Conservation (phyloP, 2,329 filamentous ascomycete species). For the Pseudocercospora macadamiae region DNA sequence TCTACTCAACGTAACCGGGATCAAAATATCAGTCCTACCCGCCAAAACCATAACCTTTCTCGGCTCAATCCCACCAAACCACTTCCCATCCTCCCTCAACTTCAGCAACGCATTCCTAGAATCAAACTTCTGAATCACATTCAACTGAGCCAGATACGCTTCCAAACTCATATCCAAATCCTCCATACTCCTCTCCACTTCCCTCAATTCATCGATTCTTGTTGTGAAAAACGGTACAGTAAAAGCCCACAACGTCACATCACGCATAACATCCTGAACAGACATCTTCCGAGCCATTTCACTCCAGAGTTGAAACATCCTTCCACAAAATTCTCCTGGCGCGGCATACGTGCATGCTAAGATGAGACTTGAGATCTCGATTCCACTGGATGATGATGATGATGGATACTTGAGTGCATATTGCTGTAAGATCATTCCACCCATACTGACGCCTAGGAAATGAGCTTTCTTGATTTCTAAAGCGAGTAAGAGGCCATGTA, state of each 20-base stretch:
- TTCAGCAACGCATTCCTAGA: constrained; percentile 16
- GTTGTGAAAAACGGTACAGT: constrained; percentile 29
- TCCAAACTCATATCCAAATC: constrained; percentile 26
- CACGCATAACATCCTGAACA: constrained; percentile 31
- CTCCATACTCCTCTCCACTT: constrained; percentile 28
- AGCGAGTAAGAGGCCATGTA: constrained; percentile 22
- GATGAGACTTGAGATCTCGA: constrained; percentile 18
- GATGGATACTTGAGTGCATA: constrained; percentile 30
- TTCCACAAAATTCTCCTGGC: constrained; percentile 26
- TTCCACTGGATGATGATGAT: constrained; percentile 6
- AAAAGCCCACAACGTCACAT: constrained; percentile 34
- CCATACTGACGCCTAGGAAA: constrained; percentile 32
- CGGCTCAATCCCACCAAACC: constrained; percentile 21
- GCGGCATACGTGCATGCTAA: constrained; percentile 31
- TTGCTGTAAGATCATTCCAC: constrained; percentile 31
- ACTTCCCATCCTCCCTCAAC: constrained; percentile 19
- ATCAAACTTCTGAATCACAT: constrained; percentile 32
- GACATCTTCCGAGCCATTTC: constrained; percentile 28
- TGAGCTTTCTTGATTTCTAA: constrained; percentile 17
- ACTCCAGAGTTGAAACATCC: constrained; percentile 30
- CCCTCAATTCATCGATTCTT: constrained; percentile 18
- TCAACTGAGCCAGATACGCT: constrained; percentile 30
- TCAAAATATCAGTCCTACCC: constrained; percentile 30
- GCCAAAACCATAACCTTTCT: constrained; percentile 30
- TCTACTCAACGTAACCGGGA: constrained; percentile 26